phyloP scores from a whole-genome alignment of 257 asterid species.

The Salvia hispanica region DNA sequence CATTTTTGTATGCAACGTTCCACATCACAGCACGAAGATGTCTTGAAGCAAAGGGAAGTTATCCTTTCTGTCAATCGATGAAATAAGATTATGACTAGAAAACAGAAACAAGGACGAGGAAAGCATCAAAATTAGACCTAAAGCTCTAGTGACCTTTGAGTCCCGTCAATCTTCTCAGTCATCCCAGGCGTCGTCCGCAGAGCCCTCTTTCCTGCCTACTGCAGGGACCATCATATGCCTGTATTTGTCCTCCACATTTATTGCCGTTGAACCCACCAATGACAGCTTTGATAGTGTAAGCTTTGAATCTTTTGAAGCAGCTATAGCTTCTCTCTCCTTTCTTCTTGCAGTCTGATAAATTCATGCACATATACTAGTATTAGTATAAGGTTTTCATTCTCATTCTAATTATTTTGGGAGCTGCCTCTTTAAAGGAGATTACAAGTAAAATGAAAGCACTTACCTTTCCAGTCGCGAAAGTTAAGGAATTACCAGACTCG shows the following conservation, averaged over 20 bases:
- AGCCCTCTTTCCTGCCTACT: slow-evolving; percentile 55
- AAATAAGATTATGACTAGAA: slow-evolving; percentile 3
- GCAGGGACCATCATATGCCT: slow-evolving; percentile 72
- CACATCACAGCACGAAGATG: slow-evolving; percentile 11
- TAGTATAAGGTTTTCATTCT: background rate
- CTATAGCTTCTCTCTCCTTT: slow-evolving; percentile 77
- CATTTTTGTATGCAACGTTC: slow-evolving; percentile 12
- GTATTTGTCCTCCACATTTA: slow-evolving; percentile 75
- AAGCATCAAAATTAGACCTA: slow-evolving; percentile 4
- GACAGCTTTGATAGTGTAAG: slow-evolving; percentile 53
- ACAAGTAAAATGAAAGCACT: slow-evolving; percentile 17
- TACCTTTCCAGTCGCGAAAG: slow-evolving; percentile 89
- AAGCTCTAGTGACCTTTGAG: slow-evolving; percentile 9
- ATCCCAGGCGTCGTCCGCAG: slow-evolving; percentile 90
- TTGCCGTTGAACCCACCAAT: slow-evolving; percentile 42
- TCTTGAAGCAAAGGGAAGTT: slow-evolving; percentile 8
- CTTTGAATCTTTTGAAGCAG: slow-evolving; percentile 67
- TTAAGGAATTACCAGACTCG: slow-evolving; percentile 66
- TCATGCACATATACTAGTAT: background rate
- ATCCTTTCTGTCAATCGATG: slow-evolving; percentile 18
- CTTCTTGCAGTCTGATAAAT: slow-evolving; percentile 67
- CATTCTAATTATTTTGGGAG: background rate
- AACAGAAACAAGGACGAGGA: slow-evolving; percentile 13
- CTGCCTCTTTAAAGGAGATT: background rate
- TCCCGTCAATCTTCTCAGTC: slow-evolving; percentile 38